Percentiles rank a stretch among this genome's conserved stretches.
Conservation (phyloP, 768 basidiomycete genomes). For the Cystobasidium tubakii region DNA sequence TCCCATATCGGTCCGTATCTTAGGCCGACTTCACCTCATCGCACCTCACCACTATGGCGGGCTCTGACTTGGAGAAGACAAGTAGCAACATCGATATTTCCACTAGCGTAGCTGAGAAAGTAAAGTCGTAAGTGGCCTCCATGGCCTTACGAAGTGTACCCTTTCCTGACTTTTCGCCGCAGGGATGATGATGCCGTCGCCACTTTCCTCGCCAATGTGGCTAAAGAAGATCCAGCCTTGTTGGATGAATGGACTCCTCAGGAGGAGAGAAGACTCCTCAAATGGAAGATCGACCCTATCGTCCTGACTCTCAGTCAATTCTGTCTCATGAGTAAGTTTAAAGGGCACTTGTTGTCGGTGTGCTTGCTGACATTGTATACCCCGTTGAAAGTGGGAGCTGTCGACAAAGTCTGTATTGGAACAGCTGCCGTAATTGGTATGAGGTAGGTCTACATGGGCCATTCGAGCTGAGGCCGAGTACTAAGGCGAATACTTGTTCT, state of each 20-base stretch:
- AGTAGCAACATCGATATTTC: neutral
- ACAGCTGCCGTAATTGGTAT: constrained; percentile 45
- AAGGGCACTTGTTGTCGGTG: neutral
- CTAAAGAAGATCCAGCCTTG: constrained; percentile 39
- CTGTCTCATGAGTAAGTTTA: constrained; percentile 30
- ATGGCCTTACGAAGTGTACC: neutral
- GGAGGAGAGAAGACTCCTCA: constrained; percentile 42
- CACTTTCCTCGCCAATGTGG: constrained; percentile 39
- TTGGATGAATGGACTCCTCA: constrained; percentile 33
- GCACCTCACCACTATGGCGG: neutral
- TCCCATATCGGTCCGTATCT: too few species aligned
- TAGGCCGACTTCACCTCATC: neutral
- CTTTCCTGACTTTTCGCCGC: neutral
- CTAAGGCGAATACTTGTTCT: neutral
- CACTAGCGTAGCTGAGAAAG: neutral
- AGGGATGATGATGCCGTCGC: constrained; percentile 41
- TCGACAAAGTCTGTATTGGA: constrained; percentile 46
- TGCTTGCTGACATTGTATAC: neutral
- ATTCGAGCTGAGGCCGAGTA: neutral
- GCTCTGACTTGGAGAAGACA: constrained; percentile 2
- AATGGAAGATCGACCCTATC: constrained; percentile 43
- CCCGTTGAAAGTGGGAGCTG: constrained; percentile 33
- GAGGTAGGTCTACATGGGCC: neutral
- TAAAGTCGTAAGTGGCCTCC: constrained; percentile 5
- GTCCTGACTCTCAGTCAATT: constrained; percentile 42